Evolutionary conservation across 1,139 yeast species (phyloP), one percentile per base, ranked within the genome.

Genomic region (Insectozyma bohioensis): DNA sequence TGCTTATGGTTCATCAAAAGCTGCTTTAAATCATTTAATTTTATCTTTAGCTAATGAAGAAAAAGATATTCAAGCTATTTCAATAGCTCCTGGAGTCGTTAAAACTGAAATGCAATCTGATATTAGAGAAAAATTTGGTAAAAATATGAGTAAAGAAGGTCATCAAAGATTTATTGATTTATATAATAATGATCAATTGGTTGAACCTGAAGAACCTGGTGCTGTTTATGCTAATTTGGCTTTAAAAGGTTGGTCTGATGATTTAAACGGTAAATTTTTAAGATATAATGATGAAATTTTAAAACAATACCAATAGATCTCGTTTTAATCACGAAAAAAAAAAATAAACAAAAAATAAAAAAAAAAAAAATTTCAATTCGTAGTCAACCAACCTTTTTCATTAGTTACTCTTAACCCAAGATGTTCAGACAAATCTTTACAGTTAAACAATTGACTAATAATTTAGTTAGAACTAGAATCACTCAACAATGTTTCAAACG

Each of bases 41-140:
- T 54, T 63, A 30, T 75, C 86, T 7, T 56, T 90, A 15, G 81
- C 86, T 1, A 66, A 61, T 4, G 95, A 86, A 47, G 90, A 85
- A 52, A 58, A 66, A 3, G 73, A 67, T 0, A 63, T 88, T 13
- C 63, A 64, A 30, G 67, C 85, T 4, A 61, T 86, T 8, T 68
- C 95, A 0, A 70, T 90, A 15, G 96, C 95, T 2, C 97, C 97
- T 0, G 97, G 97, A 4, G 95, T 86, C 2, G 97, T 90, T 2
- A 87, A 85, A 52, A 88, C 97, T 0, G 67, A 64, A 13, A 90
- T 90, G 97, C 97, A 90, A 60, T 52, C 49, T 9, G 80, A 76
- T 37, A 87, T 90, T 37, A 75, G 97, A 49, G 80, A 75, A 15
- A 52, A 49, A 39, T 73, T 74, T 48, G 77, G 78, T 1, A 45